Evolutionary conservation across 129 eudicot genomes (phyloP).

Genomic region (Heracleum sosnowskyi): DNA sequence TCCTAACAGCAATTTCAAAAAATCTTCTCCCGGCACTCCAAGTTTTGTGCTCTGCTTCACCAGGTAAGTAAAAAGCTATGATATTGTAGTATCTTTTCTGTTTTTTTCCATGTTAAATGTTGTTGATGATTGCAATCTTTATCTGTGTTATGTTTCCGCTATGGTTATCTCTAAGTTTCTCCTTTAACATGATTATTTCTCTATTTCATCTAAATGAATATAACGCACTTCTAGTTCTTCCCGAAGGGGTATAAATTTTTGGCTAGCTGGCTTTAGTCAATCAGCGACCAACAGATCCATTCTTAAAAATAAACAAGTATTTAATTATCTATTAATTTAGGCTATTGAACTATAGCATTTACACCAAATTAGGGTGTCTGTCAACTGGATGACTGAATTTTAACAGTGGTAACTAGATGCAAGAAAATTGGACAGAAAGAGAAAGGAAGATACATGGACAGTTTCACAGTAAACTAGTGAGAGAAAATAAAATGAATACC

Average conservation of each 20-base stretch:
- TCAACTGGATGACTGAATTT: not conserved
- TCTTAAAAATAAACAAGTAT: no score
- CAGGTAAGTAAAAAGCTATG: constrained; percentile 29
- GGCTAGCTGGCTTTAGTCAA: not conserved
- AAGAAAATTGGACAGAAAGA: not conserved
- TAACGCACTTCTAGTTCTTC: not conserved
- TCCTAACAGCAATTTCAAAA: constrained; percentile 81
- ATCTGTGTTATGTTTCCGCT: not conserved
- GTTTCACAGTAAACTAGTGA: not conserved
- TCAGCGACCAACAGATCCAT: not conserved
- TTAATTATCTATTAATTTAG: not conserved
- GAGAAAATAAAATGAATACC: not conserved
- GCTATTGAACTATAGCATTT: not conserved
- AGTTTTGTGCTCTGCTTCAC: constrained; percentile 46
- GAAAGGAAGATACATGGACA: not conserved
- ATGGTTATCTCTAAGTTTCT: not conserved
- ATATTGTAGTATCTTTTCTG: not conserved
- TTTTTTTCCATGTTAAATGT: not conserved
- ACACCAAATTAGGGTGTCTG: not conserved
- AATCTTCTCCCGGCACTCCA: constrained; percentile 66
- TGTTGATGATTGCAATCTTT: not conserved
- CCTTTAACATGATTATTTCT: not conserved
- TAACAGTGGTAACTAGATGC: not conserved
- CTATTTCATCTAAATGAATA: not conserved
- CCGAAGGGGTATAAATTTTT: not conserved